Evolutionary conservation across 345 rosid species (phyloP).

Genomic region (Euphorbia tirucalli): DNA sequence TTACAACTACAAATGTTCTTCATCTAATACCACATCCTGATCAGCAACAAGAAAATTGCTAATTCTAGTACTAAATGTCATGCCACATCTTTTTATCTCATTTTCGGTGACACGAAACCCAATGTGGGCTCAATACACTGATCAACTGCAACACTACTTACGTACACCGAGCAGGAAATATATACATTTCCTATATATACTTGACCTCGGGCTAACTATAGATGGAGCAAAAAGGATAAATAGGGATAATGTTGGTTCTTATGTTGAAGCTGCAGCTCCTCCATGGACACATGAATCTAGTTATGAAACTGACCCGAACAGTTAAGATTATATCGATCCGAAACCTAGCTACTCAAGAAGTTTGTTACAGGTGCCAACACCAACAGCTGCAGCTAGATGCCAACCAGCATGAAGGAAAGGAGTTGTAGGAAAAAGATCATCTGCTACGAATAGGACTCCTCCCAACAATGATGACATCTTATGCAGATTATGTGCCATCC

Average conservation of each 20-base stretch:
- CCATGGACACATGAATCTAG: not conserved
- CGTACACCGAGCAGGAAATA: not conserved
- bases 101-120: not conserved
- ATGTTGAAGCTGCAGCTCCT: constrained; percentile 2
- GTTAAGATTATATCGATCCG: not conserved
- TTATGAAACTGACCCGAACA: constrained; percentile 4
- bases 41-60: constrained; percentile 1
- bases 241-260: not conserved
- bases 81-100: not conserved
- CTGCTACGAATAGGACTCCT: constrained; percentile 83
- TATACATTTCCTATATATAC: not conserved
- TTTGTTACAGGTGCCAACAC: constrained; percentile 84
- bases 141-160: not conserved
- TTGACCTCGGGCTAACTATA: not conserved
- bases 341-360: constrained; percentile 60
- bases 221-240: too few species aligned
- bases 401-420: constrained; percentile 94
- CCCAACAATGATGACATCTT: constrained; percentile 86
- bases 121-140: not conserved
- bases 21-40: not conserved
- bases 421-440: constrained; percentile 66
- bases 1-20: not conserved
- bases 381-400: constrained; percentile 97
- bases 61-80: not conserved
- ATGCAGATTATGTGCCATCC: constrained; percentile 67